Conservation (phyloP, 2,329 filamentous ascomycete genomes). For the Trichoderma atroviride region DNA sequence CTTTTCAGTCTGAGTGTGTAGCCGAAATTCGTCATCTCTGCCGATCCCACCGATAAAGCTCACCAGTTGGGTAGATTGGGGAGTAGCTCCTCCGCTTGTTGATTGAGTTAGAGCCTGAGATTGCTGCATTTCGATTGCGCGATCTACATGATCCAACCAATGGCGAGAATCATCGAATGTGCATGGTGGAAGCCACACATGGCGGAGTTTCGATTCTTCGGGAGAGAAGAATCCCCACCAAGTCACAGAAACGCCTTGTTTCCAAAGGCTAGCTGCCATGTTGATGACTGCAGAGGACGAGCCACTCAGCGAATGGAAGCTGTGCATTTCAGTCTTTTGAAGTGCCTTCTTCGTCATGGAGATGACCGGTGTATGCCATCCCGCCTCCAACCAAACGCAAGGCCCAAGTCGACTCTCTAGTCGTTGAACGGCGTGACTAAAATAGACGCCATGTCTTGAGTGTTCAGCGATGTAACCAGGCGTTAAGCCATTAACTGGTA, state of each 20-base stretch:
- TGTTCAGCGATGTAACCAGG: slow-evolving; percentile 35
- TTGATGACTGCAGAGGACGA: background rate
- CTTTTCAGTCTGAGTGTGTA: background rate
- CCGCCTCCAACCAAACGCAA: slow-evolving; percentile 40
- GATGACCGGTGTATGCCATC: slow-evolving; percentile 39
- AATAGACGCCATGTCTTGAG: slow-evolving; percentile 40
- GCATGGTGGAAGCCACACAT: slow-evolving; percentile 30
- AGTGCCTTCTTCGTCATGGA: slow-evolving; percentile 39
- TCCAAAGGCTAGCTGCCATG: slow-evolving; percentile 25
- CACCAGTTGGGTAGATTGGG: background rate
- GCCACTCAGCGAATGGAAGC: background rate
- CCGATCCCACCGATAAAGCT: background rate
- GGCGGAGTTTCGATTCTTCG: slow-evolving; percentile 19
- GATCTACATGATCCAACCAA: slow-evolving; percentile 30
- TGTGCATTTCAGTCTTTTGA: background rate
- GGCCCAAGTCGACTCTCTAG: slow-evolving; percentile 31
- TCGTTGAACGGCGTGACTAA: slow-evolving; percentile 37
- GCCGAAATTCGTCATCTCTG: background rate
- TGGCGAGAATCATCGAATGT: slow-evolving; percentile 28
- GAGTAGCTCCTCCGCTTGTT: background rate
- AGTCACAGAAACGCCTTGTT: slow-evolving; percentile 22
- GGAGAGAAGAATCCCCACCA: slow-evolving; percentile 30
- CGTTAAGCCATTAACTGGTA: background rate
- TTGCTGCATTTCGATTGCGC: slow-evolving; percentile 17
- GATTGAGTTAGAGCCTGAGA: background rate